Percentiles rank a stretch among this genome's conserved stretches.
These are phyloP conservation scores for Saprolegnia diclina DNA, from an alignment of 352 stramenopile genomes.

Conservation along the genomic window DNA sequence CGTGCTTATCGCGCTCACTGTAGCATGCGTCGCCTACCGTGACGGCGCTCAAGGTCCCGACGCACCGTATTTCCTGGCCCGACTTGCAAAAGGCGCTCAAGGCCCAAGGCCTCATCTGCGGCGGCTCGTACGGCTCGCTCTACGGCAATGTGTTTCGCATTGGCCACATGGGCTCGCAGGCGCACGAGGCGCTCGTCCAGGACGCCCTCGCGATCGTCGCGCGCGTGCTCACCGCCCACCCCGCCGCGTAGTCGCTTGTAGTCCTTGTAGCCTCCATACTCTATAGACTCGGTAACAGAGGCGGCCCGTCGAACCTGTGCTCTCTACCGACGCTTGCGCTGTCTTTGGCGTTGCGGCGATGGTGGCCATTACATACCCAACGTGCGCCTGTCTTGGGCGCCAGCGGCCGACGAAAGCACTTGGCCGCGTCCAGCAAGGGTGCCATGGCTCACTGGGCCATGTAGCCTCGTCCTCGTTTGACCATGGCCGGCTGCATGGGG, in stretches of 20 bases:
- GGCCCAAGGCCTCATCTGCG: constrained; percentile 35
- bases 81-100: constrained; percentile 35
- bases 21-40: constrained; percentile 38
- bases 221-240: background rate
- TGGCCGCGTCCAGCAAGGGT: too few species aligned
- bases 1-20: background rate
- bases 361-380: too few species aligned
- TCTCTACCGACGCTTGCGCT: too few species aligned
- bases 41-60: constrained; percentile 41
- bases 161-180: constrained; percentile 52
- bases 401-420: too few species aligned
- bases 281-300: background rate
- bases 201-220: constrained; percentile 36
- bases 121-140: constrained; percentile 43
- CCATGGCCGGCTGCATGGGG: too few species aligned
- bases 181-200: constrained; percentile 35
- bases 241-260: background rate
- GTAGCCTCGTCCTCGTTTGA: too few species aligned
- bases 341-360: too few species aligned
- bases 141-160: constrained; percentile 44
- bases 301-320: too few species aligned
- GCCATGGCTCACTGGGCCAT: too few species aligned
- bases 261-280: background rate
- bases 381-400: too few species aligned
- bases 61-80: constrained; percentile 31